Evolutionary conservation across 495 filamentous ascomycete species (phyloP).

Genomic region (Penicillium paradoxum): DNA sequence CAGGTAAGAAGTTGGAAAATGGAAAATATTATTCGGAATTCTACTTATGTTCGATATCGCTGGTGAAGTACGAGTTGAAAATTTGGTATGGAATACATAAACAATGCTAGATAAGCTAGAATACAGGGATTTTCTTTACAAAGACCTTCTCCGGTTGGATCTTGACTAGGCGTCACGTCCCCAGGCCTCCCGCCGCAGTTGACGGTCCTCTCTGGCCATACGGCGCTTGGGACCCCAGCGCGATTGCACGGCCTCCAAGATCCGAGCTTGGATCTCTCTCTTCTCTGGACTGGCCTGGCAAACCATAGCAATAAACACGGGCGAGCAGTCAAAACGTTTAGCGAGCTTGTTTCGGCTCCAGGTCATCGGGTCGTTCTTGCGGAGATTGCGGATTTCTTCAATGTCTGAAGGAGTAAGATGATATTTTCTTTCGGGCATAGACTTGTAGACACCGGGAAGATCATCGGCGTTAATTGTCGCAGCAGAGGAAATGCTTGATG

Average conservation of each 20-base stretch:
- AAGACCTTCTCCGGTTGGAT: not conserved
- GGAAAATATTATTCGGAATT: no score
- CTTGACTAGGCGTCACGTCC: conserved; percentile 39
- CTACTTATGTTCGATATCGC: no score
- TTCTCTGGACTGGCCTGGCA: conserved; percentile 44
- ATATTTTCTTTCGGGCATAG: conserved; percentile 59
- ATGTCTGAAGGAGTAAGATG: conserved; percentile 72
- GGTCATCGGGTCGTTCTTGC: conserved; percentile 57
- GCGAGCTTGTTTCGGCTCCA: conserved; percentile 72
- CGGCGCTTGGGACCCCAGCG: conserved; percentile 69
- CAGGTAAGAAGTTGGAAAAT: no score
- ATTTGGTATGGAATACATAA: conserved; percentile 8
- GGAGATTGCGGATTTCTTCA: conserved; percentile 70
- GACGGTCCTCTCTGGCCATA: conserved; percentile 68
- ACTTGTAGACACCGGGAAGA: conserved; percentile 54
- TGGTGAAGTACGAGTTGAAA: not conserved
- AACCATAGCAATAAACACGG: conserved; percentile 62
- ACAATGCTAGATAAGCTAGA: conserved; percentile 13
- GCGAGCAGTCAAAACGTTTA: conserved; percentile 69
- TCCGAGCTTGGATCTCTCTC: conserved; percentile 48
- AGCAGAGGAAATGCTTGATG: conserved; percentile 38
- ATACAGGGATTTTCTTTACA: conserved; percentile 19
- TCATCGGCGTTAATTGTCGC: conserved; percentile 19
- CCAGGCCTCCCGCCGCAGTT: conserved; percentile 60
- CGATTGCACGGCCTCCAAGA: conserved; percentile 57